A percentile compares a stretch with the other conserved stretches of the same genome.
phyloP scores from a whole-genome alignment of 1,139 yeast species.

The Martiniozyma asiatica region DNA sequence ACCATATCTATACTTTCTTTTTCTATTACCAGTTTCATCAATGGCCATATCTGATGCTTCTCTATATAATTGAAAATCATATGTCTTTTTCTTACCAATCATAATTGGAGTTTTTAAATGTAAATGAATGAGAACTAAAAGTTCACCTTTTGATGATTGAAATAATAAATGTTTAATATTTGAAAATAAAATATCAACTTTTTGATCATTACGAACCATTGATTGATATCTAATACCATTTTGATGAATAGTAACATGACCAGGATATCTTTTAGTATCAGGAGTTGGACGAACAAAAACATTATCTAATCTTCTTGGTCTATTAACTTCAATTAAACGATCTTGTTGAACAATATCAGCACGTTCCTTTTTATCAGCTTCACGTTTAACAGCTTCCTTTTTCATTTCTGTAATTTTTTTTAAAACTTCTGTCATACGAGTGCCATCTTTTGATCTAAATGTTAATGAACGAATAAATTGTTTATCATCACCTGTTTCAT shows the following conservation, averaged over 20 bases:
- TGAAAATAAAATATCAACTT: conserved; percentile 77
- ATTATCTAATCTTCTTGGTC: conserved; percentile 79
- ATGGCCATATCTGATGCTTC: conserved; percentile 95
- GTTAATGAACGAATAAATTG: conserved; percentile 83
- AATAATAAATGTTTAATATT: conserved; percentile 88
- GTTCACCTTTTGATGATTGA: conserved; percentile 93
- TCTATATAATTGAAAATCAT: conserved; percentile 90
- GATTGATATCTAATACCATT: conserved; percentile 94
- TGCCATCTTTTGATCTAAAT: conserved; percentile 80
- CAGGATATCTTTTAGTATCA: conserved; percentile 90
- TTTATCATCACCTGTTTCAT: conserved; percentile 78
- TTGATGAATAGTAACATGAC: conserved; percentile 83
- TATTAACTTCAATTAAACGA: conserved; percentile 64
- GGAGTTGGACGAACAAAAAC: conserved; percentile 93
- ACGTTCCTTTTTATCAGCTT: conserved; percentile 79
- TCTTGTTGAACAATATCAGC: conserved; percentile 96
- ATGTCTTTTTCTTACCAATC: conserved; percentile 92
- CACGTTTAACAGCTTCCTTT: conserved; percentile 83
- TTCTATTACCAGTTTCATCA: conserved; percentile 94
- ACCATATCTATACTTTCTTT: conserved; percentile 82
- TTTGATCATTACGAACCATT: conserved; percentile 68
- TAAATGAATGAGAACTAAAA: conserved; percentile 85
- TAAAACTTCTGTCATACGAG: conserved; percentile 83
- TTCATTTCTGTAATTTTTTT: conserved; percentile 87
- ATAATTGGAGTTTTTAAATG: conserved; percentile 87